Evolutionary conservation across 768 basidiomycete species (phyloP).

Genomic region (Tricholoma hemisulphureum): DNA sequence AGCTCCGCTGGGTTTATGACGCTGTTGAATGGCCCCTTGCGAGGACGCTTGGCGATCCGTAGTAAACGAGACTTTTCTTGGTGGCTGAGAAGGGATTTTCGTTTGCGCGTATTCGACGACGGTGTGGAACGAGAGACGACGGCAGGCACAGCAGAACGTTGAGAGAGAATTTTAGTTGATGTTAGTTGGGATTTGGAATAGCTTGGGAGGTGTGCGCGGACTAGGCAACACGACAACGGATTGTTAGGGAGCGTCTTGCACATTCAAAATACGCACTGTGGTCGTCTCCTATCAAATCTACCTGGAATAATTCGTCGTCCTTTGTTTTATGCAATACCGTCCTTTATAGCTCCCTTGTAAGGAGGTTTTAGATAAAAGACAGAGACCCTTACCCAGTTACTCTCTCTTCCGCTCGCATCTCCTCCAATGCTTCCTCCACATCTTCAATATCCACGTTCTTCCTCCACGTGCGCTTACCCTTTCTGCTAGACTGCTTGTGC

Average conservation of each 20-base stretch:
- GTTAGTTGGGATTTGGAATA: conserved; percentile 55
- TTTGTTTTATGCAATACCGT: conserved; percentile 62
- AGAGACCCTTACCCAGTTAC: conserved; percentile 63
- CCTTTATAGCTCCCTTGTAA: conserved; percentile 32
- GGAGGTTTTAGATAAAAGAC: background rate
- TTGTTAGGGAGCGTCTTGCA: background rate
- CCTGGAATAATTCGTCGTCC: conserved; percentile 73
- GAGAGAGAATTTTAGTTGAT: conserved; percentile 75
- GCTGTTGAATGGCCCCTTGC: conserved; percentile 72
- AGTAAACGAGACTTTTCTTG: conserved; percentile 76
- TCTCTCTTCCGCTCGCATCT: conserved; percentile 76
- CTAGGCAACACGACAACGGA: conserved; percentile 30
- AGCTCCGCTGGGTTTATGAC: conserved; percentile 67
- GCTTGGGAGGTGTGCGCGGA: conserved; percentile 56
- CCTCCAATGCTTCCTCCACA: conserved; percentile 75
- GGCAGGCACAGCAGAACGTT: conserved; percentile 87
- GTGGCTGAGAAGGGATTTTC: conserved; percentile 46
- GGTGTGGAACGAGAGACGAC: conserved; percentile 57
- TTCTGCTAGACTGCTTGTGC: conserved; percentile 70
- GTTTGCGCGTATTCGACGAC: conserved; percentile 35
- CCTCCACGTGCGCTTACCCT: conserved; percentile 92
- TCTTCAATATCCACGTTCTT: conserved; percentile 87
- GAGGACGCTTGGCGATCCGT: conserved; percentile 69
- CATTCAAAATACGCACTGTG: conserved; percentile 45
- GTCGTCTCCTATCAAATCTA: conserved; percentile 81